These are phyloP conservation scores for Scutellaria minor DNA, from an alignment of 257 asterid genomes.

Conservation along the genomic window DNA sequence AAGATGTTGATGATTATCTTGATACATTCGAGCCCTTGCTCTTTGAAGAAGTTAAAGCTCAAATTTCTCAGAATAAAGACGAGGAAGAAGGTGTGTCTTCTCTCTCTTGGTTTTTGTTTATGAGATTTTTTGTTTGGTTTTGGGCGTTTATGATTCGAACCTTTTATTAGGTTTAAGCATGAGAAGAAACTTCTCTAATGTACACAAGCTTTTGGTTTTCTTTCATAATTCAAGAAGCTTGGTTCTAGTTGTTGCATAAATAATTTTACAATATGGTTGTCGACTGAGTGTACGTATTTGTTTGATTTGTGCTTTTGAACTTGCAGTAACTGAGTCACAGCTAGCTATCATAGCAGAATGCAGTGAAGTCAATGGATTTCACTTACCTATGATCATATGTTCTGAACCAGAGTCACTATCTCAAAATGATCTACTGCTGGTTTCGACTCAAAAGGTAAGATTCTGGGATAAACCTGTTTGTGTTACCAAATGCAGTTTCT, in stretches of 20 bases:
- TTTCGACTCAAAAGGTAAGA: constrained; percentile 68
- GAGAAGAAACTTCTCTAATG: constrained; percentile 15
- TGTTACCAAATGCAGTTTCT: background rate
- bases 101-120: background rate
- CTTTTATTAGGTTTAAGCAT: background rate
- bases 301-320: constrained; percentile 29
- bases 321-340: constrained; percentile 61
- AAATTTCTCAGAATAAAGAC: constrained; percentile 62
- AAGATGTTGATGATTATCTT: constrained; percentile 78
- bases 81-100: constrained; percentile 64
- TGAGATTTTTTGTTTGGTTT: background rate
- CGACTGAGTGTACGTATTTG: background rate
- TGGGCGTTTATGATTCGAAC: background rate
- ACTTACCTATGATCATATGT: constrained; percentile 62
- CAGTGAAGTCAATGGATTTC: constrained; percentile 76
- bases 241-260: constrained; percentile 23
- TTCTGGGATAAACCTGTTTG: constrained; percentile 5
- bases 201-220: background rate
- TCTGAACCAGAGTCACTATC: constrained; percentile 45
- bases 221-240: constrained; percentile 1
- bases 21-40: constrained; percentile 84
- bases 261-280: constrained; percentile 23
- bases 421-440: constrained; percentile 78
- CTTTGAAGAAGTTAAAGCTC: constrained; percentile 95
- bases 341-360: constrained; percentile 55